phyloP scores from a whole-genome alignment of 768 basidiomycete species.

The Boletus subparvulus region DNA sequence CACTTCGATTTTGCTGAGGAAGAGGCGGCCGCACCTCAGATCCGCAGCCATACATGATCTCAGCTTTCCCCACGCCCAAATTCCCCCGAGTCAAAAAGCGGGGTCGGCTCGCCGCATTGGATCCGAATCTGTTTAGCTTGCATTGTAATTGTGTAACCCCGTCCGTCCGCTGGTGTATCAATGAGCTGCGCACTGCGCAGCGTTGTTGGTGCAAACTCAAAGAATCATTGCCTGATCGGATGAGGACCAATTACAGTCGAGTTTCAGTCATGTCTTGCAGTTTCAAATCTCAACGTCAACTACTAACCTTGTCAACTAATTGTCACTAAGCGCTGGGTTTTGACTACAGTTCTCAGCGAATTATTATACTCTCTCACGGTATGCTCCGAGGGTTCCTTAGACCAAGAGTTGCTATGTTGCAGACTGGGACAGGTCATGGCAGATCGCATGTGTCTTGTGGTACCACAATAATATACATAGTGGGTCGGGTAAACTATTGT shows the following conservation, averaged over 20 bases:
- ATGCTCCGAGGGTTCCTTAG: conserved; percentile 6
- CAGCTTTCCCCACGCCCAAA: conserved; percentile 9
- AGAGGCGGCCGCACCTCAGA: conserved; percentile 20
- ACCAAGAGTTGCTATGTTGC: background rate
- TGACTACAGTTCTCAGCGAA: background rate
- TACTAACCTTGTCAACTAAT: background rate
- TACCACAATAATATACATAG: background rate
- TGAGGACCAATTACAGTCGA: background rate
- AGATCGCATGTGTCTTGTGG: conserved; percentile 1
- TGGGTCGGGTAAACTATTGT: background rate
- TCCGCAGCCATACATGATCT: conserved; percentile 9
- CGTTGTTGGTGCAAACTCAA: background rate
- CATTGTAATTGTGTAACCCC: background rate
- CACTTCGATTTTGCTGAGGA: conserved; percentile 14
- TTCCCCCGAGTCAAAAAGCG: background rate
- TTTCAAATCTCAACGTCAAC: conserved; percentile 5
- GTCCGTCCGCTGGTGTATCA: background rate
- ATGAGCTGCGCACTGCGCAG: background rate
- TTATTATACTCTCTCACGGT: background rate
- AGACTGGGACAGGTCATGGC: background rate
- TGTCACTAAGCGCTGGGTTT: background rate
- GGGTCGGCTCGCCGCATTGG: conserved; percentile 6
- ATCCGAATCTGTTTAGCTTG: background rate
- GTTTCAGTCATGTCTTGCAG: conserved; percentile 1
- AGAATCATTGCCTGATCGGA: background rate